Percentiles rank a stretch among this genome's conserved stretches.
Evolutionary conservation across 2,329 filamentous ascomycete genomes (phyloP).

Genomic region (Hymenoscyphus infarciens): DNA sequence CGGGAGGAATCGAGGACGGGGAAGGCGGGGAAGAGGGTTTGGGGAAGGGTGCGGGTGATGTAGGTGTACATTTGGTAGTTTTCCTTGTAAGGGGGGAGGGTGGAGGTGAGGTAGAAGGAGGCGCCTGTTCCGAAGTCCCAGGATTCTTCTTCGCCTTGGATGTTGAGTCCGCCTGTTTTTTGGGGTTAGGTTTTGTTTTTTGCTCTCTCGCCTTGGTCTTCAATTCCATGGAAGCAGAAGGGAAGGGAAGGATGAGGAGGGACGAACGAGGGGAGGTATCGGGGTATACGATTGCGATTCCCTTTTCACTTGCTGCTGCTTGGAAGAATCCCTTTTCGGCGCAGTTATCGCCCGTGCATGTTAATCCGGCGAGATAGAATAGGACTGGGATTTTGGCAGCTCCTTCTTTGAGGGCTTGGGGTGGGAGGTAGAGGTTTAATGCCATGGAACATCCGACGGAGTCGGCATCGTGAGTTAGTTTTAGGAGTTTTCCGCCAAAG

Average conservation of each 20-base stretch:
- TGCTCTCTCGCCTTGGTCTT: neutral
- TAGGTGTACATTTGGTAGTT: constrained; percentile 97
- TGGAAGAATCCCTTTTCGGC: constrained; percentile 89
- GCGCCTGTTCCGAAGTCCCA: constrained; percentile 93
- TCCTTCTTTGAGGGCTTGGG: constrained; percentile 48
- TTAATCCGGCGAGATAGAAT: constrained; percentile 90
- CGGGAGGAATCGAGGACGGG: constrained; percentile 64
- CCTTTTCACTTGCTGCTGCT: constrained; percentile 70
- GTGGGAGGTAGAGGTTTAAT: constrained; percentile 87
- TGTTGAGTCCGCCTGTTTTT: constrained; percentile 63
- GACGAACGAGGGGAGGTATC: constrained; percentile 83
- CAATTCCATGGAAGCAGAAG: neutral
- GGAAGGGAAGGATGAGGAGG: constrained; percentile 2
- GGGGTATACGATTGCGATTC: constrained; percentile 90
- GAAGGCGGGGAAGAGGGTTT: constrained; percentile 69
- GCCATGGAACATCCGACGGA: constrained; percentile 84
- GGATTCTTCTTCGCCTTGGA: constrained; percentile 78
- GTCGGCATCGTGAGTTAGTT: constrained; percentile 80
- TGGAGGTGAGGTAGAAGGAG: constrained; percentile 92
- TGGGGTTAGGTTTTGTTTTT: neutral
- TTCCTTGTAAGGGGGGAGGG: constrained; percentile 64
- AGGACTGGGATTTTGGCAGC: constrained; percentile 62
- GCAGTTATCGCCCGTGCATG: constrained; percentile 87
- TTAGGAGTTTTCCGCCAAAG: constrained; percentile 92
- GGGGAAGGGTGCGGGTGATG: constrained; percentile 82